These are phyloP conservation scores for Dactylellina cionopaga DNA, from an alignment of 2,329 filamentous ascomycete genomes.

Conservation along the genomic window DNA sequence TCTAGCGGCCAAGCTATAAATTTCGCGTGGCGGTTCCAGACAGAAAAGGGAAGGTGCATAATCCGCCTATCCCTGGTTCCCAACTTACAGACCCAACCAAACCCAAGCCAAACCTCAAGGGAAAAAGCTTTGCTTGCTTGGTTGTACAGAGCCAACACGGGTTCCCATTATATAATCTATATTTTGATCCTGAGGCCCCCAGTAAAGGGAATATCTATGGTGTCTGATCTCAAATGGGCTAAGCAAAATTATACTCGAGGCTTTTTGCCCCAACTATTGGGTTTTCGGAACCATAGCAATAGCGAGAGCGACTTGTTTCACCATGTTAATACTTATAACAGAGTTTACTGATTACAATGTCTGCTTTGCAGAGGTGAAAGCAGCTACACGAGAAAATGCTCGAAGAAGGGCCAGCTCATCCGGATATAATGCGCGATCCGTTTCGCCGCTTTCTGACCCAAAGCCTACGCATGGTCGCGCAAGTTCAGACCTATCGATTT, in stretches of 20 bases:
- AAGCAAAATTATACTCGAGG: neutral
- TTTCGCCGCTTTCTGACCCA: conserved; percentile 62
- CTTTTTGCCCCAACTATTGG: conserved; percentile 10
- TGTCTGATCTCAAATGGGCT: conserved; percentile 13
- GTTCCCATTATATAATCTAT: conserved; percentile 40
- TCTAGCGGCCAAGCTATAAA: conserved; percentile 30
- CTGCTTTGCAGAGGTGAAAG: conserved; percentile 53
- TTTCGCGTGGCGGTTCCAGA: conserved; percentile 42
- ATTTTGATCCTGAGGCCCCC: conserved; percentile 18
- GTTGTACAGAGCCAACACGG: conserved; percentile 45
- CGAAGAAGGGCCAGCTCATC: conserved; percentile 70
- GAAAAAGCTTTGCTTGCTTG: neutral
- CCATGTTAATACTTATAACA: conserved; percentile 45
- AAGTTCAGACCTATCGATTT: conserved; percentile 73
- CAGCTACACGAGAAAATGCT: conserved; percentile 43
- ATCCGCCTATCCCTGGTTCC: conserved; percentile 50
- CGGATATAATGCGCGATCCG: conserved; percentile 66
- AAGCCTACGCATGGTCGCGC: conserved; percentile 69
- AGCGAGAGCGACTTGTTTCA: neutral
- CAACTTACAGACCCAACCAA: conserved; percentile 19
- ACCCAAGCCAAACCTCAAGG: conserved; percentile 11
- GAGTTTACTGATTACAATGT: conserved; percentile 48
- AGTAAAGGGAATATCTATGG: neutral
- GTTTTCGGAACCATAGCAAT: conserved; percentile 2
- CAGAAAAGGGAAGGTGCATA: conserved; percentile 52